Evolutionary conservation across 805 yeast genomes (phyloP).

Genomic region (Kregervanrija delftensis): DNA sequence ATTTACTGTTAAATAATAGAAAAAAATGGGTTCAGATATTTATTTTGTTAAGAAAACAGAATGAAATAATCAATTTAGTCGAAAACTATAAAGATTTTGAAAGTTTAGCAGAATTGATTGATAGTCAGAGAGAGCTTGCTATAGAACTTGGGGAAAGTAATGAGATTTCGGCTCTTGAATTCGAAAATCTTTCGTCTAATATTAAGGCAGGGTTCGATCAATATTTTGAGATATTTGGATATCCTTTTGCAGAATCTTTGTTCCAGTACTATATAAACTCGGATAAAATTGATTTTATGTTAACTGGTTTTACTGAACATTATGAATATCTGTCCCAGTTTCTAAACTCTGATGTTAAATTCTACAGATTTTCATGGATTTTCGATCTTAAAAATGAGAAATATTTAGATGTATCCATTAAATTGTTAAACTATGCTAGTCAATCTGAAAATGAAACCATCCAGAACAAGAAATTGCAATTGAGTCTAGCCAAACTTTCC

Average conservation of each 20-base stretch:
- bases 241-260: constrained; percentile 58
- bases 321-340: constrained; percentile 43
- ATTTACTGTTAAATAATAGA: constrained; percentile 16
- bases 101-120: constrained; percentile 51
- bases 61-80: constrained; percentile 53
- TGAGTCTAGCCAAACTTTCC: constrained; percentile 68
- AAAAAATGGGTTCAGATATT: constrained; percentile 54
- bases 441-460: constrained; percentile 33
- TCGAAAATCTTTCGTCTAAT: constrained; percentile 15
- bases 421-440: constrained; percentile 37
- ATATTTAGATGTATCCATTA: constrained; percentile 42
- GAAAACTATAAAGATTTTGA: constrained; percentile 61
- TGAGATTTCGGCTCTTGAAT: constrained; percentile 14
- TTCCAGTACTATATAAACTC: constrained; percentile 51
- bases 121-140: constrained; percentile 32
- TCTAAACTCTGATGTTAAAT: constrained; percentile 36
- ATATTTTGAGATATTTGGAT: constrained; percentile 58
- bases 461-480: constrained; percentile 44
- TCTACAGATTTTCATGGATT: constrained; percentile 66
- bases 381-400: constrained; percentile 47
- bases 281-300: constrained; percentile 45
- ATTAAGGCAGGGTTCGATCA: constrained; percentile 29
- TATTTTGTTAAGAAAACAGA: constrained; percentile 40
- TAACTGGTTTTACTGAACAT: constrained; percentile 52
- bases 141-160: constrained; percentile 20